Evolutionary conservation across 2,329 filamentous ascomycete genomes (phyloP).

Genomic region (Westerdykella aurantiaca): DNA sequence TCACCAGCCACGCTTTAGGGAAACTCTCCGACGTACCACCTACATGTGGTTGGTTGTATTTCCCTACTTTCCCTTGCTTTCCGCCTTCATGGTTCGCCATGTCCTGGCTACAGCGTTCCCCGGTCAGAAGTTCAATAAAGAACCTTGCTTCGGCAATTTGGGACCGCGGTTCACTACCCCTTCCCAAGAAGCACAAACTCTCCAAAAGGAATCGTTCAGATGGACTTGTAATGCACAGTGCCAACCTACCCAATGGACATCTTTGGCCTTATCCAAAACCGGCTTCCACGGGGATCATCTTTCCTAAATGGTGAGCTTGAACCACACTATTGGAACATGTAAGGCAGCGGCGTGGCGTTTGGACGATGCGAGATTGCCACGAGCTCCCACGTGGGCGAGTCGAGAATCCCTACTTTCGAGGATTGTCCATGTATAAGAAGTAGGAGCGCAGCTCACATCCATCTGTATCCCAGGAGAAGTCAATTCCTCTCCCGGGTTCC

Average conservation of each 20-base stretch:
- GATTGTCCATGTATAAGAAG: conserved; percentile 3
- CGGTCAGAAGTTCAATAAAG: conserved; percentile 2
- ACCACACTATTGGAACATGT: conserved; percentile 10
- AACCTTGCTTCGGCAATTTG: conserved; percentile 11
- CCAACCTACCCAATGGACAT: not conserved
- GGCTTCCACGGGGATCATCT: not conserved
- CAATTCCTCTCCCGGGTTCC: conserved; percentile 1
- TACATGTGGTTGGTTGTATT: not conserved
- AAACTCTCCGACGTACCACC: conserved; percentile 2
- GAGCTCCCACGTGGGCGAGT: conserved; percentile 7
- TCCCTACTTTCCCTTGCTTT: not conserved
- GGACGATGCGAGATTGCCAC: conserved; percentile 1
- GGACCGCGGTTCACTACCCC: conserved; percentile 1
- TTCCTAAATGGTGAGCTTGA: conserved; percentile 4
- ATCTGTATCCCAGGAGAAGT: conserved; percentile 1
- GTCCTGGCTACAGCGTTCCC: not conserved
- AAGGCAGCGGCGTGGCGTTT: conserved; percentile 1
- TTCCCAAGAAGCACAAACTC: not conserved
- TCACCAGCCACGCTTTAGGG: conserved; percentile 2
- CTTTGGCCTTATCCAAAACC: not conserved
- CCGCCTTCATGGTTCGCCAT: not conserved
- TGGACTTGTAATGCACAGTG: too few species aligned
- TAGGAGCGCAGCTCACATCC: not conserved
- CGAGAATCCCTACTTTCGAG: not conserved
- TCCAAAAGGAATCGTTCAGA: not conserved